These are phyloP conservation scores for Wallacemonas collosoma DNA, from an alignment of 208 protist species.

Conservation along the genomic window DNA sequence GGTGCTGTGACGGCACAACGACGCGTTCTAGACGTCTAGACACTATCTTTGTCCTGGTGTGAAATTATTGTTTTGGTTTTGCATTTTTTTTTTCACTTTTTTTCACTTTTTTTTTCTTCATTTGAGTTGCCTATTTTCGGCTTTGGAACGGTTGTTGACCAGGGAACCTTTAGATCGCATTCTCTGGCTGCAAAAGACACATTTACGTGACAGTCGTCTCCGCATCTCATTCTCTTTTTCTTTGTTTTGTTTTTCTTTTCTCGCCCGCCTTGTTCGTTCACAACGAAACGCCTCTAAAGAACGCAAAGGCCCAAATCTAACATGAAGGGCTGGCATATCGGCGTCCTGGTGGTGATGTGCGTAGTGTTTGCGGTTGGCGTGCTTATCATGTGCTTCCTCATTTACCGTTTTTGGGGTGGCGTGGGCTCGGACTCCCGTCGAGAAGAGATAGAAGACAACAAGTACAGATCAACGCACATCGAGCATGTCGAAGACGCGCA, in stretches of 20 bases:
- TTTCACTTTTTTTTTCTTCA: background rate
- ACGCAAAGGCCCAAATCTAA: conserved; percentile 15
- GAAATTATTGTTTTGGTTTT: background rate
- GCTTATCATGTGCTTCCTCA: conserved; percentile 36
- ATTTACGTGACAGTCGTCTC: background rate
- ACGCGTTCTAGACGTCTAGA: background rate
- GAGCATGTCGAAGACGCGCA: background rate
- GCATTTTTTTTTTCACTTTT: conserved; percentile 16
- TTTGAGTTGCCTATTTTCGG: too few species aligned
- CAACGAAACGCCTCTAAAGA: background rate
- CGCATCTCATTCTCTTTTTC: conserved; percentile 9
- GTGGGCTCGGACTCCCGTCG: background rate
- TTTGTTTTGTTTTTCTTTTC: conserved; percentile 10
- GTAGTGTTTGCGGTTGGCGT: conserved; percentile 49
- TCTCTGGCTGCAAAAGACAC: too few species aligned
- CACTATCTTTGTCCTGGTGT: background rate
- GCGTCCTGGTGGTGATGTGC: conserved; percentile 54
- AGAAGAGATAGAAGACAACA: background rate
- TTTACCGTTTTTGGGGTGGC: conserved; percentile 38
- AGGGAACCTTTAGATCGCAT: too few species aligned
- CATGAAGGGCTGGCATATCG: conserved; percentile 62
- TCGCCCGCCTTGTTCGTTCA: background rate
- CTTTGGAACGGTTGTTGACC: too few species aligned
- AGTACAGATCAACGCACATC: background rate
- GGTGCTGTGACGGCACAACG: background rate